Evolutionary conservation across 805 yeast species (phyloP).

Genomic region (Scheffersomyces ergatensis): DNA sequence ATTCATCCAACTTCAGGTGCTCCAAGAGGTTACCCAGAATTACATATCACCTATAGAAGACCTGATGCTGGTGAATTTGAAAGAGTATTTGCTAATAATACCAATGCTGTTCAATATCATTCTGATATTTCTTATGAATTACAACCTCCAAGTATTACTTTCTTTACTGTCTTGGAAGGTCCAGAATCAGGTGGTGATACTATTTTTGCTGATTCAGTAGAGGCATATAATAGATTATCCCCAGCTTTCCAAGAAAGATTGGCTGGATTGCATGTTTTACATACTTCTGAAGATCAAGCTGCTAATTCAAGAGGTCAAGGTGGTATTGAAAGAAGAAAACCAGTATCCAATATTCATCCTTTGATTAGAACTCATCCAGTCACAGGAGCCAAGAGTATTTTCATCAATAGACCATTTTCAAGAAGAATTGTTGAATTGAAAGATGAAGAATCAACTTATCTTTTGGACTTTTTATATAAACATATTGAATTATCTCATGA

Average conservation of each 20-base stretch:
- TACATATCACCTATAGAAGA: conserved; percentile 60
- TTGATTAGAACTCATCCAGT: conserved; percentile 73
- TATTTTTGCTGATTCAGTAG: conserved; percentile 65
- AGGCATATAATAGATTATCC: conserved; percentile 70
- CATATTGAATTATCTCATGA: conserved; percentile 56
- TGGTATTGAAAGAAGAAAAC: conserved; percentile 63
- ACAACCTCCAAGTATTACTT: conserved; percentile 71
- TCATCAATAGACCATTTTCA: conserved; percentile 59
- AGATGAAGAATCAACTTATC: conserved; percentile 63
- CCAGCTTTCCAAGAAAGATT: conserved; percentile 60
- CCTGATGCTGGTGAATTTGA: conserved; percentile 37
- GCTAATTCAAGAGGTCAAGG: conserved; percentile 52
- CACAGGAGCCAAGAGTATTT: conserved; percentile 58
- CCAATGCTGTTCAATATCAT: conserved; percentile 56
- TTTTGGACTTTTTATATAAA: conserved; percentile 55
- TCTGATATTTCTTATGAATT: conserved; percentile 72
- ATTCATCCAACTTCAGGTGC: conserved; percentile 76
- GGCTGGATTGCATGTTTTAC: conserved; percentile 62
- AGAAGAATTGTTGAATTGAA: conserved; percentile 70
- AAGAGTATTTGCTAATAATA: conserved; percentile 30
- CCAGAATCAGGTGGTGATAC: conserved; percentile 74
- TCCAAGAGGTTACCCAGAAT: conserved; percentile 61
- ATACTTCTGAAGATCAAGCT: conserved; percentile 73
- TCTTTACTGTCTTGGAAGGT: conserved; percentile 60
- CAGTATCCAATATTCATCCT: conserved; percentile 66